phyloP scores from a whole-genome alignment of 2,329 filamentous ascomycete species.

The Aspergillus brasiliensis region DNA sequence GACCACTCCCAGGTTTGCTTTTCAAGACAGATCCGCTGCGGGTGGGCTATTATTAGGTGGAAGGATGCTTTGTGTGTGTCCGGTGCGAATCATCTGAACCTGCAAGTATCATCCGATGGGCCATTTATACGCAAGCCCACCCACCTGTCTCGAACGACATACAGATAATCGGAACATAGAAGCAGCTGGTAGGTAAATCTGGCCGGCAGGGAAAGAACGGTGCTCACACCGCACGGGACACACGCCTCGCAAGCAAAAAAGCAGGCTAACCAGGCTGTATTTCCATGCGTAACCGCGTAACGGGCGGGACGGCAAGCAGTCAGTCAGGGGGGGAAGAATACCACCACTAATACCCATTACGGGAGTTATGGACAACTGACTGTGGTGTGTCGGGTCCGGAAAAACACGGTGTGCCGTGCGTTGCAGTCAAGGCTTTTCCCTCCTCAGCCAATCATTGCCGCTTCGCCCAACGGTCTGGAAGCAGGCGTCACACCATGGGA shows the following conservation, averaged over 20 bases:
- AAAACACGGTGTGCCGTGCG: background rate
- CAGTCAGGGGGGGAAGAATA: background rate
- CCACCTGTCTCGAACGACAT: background rate
- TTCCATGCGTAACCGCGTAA: constrained; percentile 1
- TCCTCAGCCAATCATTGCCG: background rate
- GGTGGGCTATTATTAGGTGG: background rate
- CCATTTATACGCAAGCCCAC: background rate
- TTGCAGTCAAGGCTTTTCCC: background rate
- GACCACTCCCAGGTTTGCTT: constrained; percentile 2
- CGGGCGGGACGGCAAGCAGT: background rate
- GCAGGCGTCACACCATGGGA: constrained; percentile 3
- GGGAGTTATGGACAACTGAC: too few relatives aligned
- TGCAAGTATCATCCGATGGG: background rate
- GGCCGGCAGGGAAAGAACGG: background rate
- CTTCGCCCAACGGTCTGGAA: constrained; percentile 6
- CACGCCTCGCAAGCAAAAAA: background rate
- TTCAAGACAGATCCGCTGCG: constrained; percentile 1
- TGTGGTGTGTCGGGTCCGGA: background rate
- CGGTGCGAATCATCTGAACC: background rate
- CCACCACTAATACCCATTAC: too few relatives aligned
- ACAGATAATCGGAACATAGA: background rate
- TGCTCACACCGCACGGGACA: background rate
- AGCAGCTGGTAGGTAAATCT: background rate
- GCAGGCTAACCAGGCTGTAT: background rate
- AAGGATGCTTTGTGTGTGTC: background rate